Evolutionary conservation across 805 yeast genomes (phyloP).

Genomic region (Wickerhamomyces subpelliculosus): DNA sequence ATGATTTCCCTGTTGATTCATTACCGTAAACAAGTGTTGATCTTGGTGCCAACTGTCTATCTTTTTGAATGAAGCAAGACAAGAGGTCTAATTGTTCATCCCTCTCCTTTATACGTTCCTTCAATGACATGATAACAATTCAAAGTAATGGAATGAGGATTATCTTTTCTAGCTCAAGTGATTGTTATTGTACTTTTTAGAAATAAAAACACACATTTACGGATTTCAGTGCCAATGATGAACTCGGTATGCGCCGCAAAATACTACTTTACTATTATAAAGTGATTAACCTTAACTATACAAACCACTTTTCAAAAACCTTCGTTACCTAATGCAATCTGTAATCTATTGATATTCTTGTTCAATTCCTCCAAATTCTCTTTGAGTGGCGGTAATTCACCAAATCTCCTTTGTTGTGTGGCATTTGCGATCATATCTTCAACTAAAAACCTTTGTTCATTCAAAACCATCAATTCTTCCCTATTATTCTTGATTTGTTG

Average conservation of each 20-base stretch:
- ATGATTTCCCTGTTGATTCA: constrained; percentile 18
- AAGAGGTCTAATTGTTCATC: constrained; percentile 14
- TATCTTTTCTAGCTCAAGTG: no score
- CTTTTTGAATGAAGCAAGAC: constrained; percentile 8
- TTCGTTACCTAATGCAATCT: constrained; percentile 50
- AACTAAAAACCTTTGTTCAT: constrained; percentile 75
- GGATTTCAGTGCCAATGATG: no score
- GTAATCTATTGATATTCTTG: constrained; percentile 39
- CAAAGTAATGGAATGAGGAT: neutral
- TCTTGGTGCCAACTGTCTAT: constrained; percentile 4
- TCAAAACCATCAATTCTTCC: constrained; percentile 78
- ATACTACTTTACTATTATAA: no score
- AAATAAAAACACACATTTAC: no score
- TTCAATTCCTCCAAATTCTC: constrained; percentile 52
- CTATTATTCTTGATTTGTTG: constrained; percentile 52
- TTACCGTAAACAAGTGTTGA: constrained; percentile 13
- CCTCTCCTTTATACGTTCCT: constrained; percentile 3
- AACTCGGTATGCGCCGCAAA: no score
- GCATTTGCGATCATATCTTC: constrained; percentile 55
- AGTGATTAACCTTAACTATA: no score
- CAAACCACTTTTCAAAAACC: constrained; percentile 20
- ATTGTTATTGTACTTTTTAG: no score
- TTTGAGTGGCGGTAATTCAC: constrained; percentile 59
- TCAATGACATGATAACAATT: neutral
- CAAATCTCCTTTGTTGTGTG: constrained; percentile 65